Base-by-base conservation (phyloP, 768 basidiomycete species). In the Russula ochroleuca region DNA sequence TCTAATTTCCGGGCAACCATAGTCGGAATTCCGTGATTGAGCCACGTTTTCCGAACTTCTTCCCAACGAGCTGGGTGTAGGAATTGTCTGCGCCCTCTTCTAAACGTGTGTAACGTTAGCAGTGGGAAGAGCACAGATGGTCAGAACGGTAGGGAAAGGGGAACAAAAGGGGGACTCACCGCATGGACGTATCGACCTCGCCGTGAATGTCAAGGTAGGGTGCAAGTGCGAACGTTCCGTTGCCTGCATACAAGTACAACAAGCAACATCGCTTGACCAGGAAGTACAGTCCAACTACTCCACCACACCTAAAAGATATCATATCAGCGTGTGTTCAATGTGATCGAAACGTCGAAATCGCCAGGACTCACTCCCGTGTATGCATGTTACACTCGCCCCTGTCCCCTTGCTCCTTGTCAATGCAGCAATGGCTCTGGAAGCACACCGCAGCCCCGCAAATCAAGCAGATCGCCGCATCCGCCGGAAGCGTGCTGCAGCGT, bases 331-430 rank as follows among this genome's bases (percentile, higher is more conserved):
- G 43, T 25, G 14, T 28, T 28, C 13, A 57, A 15, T 15, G n/a
- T 21, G 19, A 35, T 13, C 49, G 60, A 49, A 31, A 35, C 55
- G 48, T 53, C 60, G 49, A 47, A 28, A 19, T 14, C 23, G 33
- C 11, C 31, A 49, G 59, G 10, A 48, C 45, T 23, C 50, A 64
- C 96, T 92, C 89, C 81, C 94, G 81, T 56, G 88, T 91, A 72
- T 98, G 97, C 80, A 90, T 84, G 72, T 98, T 99, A 73, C 95
- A 98, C 71, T 99, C 96, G 33, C 96, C 97, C 28, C 87, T 78
- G 45, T 78, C 76, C 17, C 80, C 78, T 19, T 78, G 80, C 48
- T 86, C 84, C 33, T 85, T 80, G 56, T 94, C 93, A 67, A 80
- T 78, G 72, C 97, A 99, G 71, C 97, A 99, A 66, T 94, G 87